These are phyloP conservation scores for Cudoniella acicularis DNA, from an alignment of 495 filamentous ascomycete species.

Conservation along the genomic window DNA sequence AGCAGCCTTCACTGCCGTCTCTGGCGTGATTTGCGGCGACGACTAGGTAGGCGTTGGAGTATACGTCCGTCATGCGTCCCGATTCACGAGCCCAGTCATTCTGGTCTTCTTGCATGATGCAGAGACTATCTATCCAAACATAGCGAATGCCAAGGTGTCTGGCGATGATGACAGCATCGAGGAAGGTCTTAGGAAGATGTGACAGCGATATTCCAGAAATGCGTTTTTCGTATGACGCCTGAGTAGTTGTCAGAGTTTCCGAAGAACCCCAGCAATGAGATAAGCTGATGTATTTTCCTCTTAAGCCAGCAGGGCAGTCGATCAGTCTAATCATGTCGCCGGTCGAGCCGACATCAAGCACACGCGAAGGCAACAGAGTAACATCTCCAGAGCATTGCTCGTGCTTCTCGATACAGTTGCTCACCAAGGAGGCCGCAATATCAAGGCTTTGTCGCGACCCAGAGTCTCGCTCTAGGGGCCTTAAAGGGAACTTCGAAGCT, in stretches of 20 bases:
- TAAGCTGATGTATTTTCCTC: conserved; percentile 3
- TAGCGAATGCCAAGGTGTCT: conserved; percentile 20
- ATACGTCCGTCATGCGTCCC: conserved; percentile 8
- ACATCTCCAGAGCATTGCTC: background rate
- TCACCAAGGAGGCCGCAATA: conserved; percentile 3
- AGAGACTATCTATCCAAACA: conserved; percentile 27
- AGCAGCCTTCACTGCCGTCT: conserved; percentile 10
- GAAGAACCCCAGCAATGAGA: conserved; percentile 8
- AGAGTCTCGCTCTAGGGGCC: conserved; percentile 4
- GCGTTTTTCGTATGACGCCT: conserved; percentile 1
- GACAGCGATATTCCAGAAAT: background rate
- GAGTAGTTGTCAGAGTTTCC: conserved; percentile 8
- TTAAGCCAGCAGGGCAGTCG: conserved; percentile 4
- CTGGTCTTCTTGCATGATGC: conserved; percentile 23
- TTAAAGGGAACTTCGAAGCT: background rate
- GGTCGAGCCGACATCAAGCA: conserved; percentile 2
- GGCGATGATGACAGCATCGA: conserved; percentile 21
- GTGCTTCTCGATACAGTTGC: conserved; percentile 5
- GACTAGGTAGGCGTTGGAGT: conserved; percentile 2
- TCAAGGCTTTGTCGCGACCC: conserved; percentile 4
- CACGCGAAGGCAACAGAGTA: conserved; percentile 2
- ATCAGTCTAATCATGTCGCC: conserved; percentile 5
- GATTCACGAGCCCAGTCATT: conserved; percentile 17
- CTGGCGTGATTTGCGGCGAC: conserved; percentile 5
- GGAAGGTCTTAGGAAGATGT: conserved; percentile 15